Base-by-base conservation (phyloP, 2,329 filamentous ascomycete species). In the Colletotrichum eleusines region DNA sequence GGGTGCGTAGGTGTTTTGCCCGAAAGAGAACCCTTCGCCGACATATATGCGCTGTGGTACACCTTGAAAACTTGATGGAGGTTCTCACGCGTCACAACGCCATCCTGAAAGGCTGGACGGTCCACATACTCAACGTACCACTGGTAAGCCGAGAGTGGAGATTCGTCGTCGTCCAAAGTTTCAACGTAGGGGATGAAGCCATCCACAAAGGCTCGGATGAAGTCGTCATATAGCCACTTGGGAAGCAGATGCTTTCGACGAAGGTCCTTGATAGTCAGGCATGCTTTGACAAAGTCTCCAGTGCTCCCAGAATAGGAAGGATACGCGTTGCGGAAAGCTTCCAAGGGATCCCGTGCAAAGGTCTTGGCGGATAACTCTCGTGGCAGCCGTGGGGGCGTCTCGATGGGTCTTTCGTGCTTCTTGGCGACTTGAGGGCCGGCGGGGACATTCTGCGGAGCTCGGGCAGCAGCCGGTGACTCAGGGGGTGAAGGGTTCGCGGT, bases 151-250 rank as follows among this genome's bases (percentile, higher is more conserved):
- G 80, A 77, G 11, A 83, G 77, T 0, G 79, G 72, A 28, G 69
- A 46, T 12, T 78, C 75, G 28, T 72, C 70, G 11, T 67, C 44
- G 7, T 76, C 74, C 1, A 76, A 66, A 3, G 74, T 73, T 2
- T 75, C 65, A 31, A 84, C 79, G 64, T 88, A 87, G 0, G 75
- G 72, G 8, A 81, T 72, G 72, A 82, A 89, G 0, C 82, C 80
- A 1, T 75, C 76, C 1, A 81, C 78, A 61, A 84, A 88, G 2
- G 77, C 75, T 9, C 82, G 78, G 38, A 89, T 82, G 63, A 88
- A 86, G 65, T 89, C 87, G 73, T 89, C 87, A 69, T 83, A 88
- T 0, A 87, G 74, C 63, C 78, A 85, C 31, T 81, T 80, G 16
- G 81, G 79, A 23, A 87, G 74, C 5, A 73, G 62, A 11, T 77